Percentiles rank a stretch among this genome's conserved stretches.
Evolutionary conservation across 1,139 yeast species (phyloP).

Genomic region (Suzukiozyma palmioleophila): DNA sequence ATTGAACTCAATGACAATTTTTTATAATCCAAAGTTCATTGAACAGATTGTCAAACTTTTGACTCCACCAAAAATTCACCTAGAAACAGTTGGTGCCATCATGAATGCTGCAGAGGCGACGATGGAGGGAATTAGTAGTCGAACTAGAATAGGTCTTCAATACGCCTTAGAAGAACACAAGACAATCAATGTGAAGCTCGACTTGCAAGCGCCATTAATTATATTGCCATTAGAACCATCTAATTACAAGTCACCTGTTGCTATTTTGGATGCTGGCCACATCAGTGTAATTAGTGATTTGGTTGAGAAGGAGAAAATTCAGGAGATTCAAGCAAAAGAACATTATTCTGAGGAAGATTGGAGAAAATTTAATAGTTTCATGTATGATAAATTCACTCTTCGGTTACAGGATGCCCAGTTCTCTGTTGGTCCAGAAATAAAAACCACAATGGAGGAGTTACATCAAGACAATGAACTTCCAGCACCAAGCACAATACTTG

Average conservation of each 20-base stretch:
- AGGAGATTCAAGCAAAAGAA: conserved; percentile 65
- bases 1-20: conserved; percentile 82
- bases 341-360: conserved; percentile 73
- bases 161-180: conserved; percentile 93
- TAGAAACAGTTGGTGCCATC: conserved; percentile 86
- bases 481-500: conserved; percentile 57
- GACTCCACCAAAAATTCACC: conserved; percentile 79
- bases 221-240: conserved; percentile 84
- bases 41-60: conserved; percentile 74
- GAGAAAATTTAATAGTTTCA: conserved; percentile 62
- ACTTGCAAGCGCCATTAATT: conserved; percentile 88
- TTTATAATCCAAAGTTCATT: conserved; percentile 77
- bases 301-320: conserved; percentile 66
- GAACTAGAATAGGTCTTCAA: conserved; percentile 88
- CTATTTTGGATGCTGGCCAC: conserved; percentile 94
- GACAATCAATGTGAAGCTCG: conserved; percentile 78
- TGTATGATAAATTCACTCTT: conserved; percentile 85
- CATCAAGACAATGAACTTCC: conserved; percentile 39
- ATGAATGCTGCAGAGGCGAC: conserved; percentile 96
- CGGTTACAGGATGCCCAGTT: conserved; percentile 84
- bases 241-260: conserved; percentile 81
- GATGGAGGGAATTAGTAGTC: conserved; percentile 83
- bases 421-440: conserved; percentile 77
- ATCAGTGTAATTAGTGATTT: conserved; percentile 78
- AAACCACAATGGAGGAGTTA: conserved; percentile 68